Conservation (phyloP, 2,329 filamentous ascomycete genomes). For the Clonostachys byssicola region DNA sequence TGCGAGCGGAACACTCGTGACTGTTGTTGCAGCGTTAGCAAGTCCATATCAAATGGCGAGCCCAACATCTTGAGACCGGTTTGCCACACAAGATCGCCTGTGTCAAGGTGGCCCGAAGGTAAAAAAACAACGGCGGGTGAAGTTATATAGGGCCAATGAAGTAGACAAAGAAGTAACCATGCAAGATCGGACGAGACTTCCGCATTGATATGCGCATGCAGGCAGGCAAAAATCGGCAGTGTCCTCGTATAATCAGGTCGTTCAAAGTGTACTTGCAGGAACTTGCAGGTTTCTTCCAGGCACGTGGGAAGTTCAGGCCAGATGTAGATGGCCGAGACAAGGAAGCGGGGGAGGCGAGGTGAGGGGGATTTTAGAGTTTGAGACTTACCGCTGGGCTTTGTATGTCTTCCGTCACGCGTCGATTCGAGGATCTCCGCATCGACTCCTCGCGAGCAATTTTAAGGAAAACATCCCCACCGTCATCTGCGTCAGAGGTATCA, state of each 20-base stretch:
- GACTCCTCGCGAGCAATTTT: slow-evolving; percentile 53
- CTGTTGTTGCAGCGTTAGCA: slow-evolving; percentile 19
- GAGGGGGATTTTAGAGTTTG: background rate
- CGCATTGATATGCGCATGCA: too few species aligned
- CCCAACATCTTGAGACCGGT: background rate
- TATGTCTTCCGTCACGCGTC: slow-evolving; percentile 21
- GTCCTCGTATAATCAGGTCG: too few species aligned
- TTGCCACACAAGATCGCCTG: too few species aligned
- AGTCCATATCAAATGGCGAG: background rate
- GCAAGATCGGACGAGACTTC: too few species aligned
- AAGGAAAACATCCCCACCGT: slow-evolving; percentile 55
- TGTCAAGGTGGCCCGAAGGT: too few species aligned
- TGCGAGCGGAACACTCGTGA: slow-evolving; percentile 42
- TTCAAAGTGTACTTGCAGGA: too few species aligned
- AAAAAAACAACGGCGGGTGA: background rate
- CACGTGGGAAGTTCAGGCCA: too few species aligned
- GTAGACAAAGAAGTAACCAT: background rate
- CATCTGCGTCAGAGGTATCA: slow-evolving; percentile 36
- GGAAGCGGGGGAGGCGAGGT: background rate
- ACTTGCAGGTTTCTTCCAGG: too few species aligned
- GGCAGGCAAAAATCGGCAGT: too few species aligned
- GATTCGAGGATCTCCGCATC: slow-evolving; percentile 25
- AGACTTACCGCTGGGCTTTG: slow-evolving; percentile 42
- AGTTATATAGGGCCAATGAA: background rate
- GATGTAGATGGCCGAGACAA: background rate